phyloP scores from a whole-genome alignment of 257 asterid species.

The Cinchona pubescens region DNA sequence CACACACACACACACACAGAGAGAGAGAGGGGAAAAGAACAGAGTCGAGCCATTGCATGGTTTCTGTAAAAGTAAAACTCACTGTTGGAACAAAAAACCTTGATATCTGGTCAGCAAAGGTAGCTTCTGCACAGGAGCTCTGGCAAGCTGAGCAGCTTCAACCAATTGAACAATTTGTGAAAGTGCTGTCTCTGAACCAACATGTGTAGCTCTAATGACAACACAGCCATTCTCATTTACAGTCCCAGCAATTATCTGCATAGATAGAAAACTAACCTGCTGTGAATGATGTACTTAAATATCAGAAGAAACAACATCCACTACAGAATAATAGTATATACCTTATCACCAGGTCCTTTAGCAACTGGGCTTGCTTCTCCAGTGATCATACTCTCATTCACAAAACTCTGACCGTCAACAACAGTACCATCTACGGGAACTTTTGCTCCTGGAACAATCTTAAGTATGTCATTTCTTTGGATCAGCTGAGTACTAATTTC shows the following conservation, averaged over 20 bases:
- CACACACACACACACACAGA: neutral
- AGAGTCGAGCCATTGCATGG: neutral
- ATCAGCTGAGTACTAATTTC: conserved; percentile 78
- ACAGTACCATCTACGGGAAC: conserved; percentile 94
- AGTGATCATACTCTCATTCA: conserved; percentile 97
- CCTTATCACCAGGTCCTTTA: conserved; percentile 93
- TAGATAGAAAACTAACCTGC: neutral
- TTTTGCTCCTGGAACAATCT: conserved; percentile 90
- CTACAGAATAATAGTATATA: conserved; percentile 26
- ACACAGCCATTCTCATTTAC: conserved; percentile 90
- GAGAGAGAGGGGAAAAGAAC: neutral
- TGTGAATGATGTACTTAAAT: neutral
- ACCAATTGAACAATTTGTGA: conserved; percentile 95
- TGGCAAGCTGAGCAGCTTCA: conserved; percentile 99
- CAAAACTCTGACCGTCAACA: conserved; percentile 87
- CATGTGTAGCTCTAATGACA: conserved; percentile 83
- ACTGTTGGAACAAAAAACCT: conserved; percentile 87
- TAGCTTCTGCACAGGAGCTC: conserved; percentile 97
- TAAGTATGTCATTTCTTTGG: conserved; percentile 78
- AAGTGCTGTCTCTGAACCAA: conserved; percentile 95
- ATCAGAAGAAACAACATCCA: neutral
- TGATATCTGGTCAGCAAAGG: conserved; percentile 97
- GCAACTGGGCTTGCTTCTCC: conserved; percentile 89
- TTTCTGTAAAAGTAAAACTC: conserved; percentile 35
- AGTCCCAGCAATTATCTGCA: conserved; percentile 92